Evolutionary conservation across 225 moss, liverwort and hornwort genomes (phyloP), one percentile per base, ranked within the genome.

Genomic region (Polytrichum formosum): DNA sequence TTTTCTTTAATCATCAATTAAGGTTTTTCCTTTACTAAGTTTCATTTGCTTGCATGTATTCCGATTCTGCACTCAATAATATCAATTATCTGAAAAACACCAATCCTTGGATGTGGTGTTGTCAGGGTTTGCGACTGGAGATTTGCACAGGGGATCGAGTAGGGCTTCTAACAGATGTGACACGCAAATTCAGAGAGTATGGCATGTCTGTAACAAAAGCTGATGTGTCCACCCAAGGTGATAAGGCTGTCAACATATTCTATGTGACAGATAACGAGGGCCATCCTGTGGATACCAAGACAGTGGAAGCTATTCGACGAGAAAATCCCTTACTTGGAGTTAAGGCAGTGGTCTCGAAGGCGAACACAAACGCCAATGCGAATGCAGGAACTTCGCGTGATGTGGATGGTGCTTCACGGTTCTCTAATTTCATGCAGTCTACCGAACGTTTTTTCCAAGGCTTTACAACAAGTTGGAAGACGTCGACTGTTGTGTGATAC

Each of bases 151-250:
- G 80, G 59, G 83, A 89, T 80, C 77, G 88, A 76, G 37, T 80
- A 19, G 88, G 88, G n/a, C 82, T 85, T 61, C 64, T 88, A 77
- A 80, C 80, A 28, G 88, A 88, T 58, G 76, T 88, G 66, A 88
- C 85, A 29, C 82, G 88, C 53, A 66, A 76, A 59, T 85, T 88
- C 65, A 77, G 85, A 56, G 85, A 88, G 69, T 80, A 88, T 54
- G 88, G 88, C 26, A 75, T 88, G n/a, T 85, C 88, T 18, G 85
- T 88, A 16, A 82, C 83, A 13, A 83, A 83, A 46, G 88, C 85
- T 13, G 88, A 89, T 69, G 88, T 88, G 56, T 75, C 82, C 53
- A 88, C 88, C 16, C 79, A 80, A 80, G 82, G 20, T 69, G 81
- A 81, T 61, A 79, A 77, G 70, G 88, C 88, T 67, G 80, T 88